A percentile compares a stretch with the other conserved stretches of the same genome.
Conservation (phyloP, 306 rosid genomes). For the Lathyrus tuberosus region DNA sequence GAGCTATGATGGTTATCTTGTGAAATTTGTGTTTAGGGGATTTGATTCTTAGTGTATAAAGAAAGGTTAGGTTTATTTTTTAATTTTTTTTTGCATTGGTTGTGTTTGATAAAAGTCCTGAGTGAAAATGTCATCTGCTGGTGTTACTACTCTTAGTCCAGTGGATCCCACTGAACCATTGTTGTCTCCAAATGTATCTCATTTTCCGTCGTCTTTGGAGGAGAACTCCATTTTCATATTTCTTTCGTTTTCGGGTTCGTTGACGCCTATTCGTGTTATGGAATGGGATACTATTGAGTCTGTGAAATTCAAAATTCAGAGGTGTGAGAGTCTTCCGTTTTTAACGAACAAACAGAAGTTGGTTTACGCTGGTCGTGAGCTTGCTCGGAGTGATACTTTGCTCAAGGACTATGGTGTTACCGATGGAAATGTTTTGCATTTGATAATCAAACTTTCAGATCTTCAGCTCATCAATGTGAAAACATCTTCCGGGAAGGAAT, state of each 20-base stretch:
- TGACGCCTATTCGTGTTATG: slow-evolving; percentile 72
- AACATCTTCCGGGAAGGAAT: slow-evolving; percentile 68
- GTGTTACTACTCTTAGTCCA: slow-evolving; percentile 61
- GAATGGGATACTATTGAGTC: slow-evolving; percentile 77
- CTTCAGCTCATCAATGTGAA: slow-evolving; percentile 76
- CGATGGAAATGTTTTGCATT: slow-evolving; percentile 79
- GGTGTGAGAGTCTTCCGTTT: slow-evolving; percentile 62
- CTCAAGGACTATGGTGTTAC: slow-evolving; percentile 78
- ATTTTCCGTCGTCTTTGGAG: slow-evolving; percentile 46
- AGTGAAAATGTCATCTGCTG: slow-evolving; percentile 74
- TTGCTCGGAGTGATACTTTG: slow-evolving; percentile 64
- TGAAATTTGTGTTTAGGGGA: slow-evolving; percentile 23
- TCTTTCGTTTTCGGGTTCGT: slow-evolving; percentile 63
- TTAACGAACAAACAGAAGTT: slow-evolving; percentile 81
- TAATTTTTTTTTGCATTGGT: not conserved
- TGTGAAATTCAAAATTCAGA: slow-evolving; percentile 77
- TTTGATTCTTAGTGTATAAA: slow-evolving; percentile 15
- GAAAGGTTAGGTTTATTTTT: not conserved
- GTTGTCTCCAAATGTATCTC: slow-evolving; percentile 43
- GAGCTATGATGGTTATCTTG: slow-evolving; percentile 33
- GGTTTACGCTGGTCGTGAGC: slow-evolving; percentile 82
- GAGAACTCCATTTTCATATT: slow-evolving; percentile 62
- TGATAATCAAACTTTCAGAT: slow-evolving; percentile 77
- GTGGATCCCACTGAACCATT: slow-evolving; percentile 50
- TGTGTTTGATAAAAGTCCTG: not conserved